phyloP scores from a whole-genome alignment of 2,329 filamentous ascomycete genomes.

The Alternaria burnsii region DNA sequence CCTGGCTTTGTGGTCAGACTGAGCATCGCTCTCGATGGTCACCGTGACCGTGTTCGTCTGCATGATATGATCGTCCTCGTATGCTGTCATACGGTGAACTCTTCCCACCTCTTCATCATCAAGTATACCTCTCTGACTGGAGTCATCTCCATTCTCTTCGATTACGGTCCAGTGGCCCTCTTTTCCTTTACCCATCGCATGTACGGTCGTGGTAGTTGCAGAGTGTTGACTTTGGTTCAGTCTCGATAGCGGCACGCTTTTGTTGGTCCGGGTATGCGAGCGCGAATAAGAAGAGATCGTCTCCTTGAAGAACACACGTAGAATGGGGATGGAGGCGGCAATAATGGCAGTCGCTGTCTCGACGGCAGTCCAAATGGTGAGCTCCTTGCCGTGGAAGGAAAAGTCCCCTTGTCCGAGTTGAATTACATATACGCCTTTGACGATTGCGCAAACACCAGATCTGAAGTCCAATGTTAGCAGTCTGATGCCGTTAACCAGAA shows the following conservation, averaged over 20 bases:
- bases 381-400: conserved; percentile 41
- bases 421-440: conserved; percentile 37
- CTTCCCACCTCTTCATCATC: conserved; percentile 7
- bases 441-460: conserved; percentile 37
- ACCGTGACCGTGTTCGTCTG: conserved; percentile 18
- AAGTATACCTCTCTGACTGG: conserved; percentile 11
- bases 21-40: conserved; percentile 8
- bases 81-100: neutral
- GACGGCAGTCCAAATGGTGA: conserved; percentile 41
- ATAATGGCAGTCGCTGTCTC: conserved; percentile 43
- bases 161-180: conserved; percentile 6
- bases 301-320: conserved; percentile 46
- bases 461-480: conserved; percentile 12
- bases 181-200: conserved; percentile 1
- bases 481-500: neutral
- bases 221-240: conserved; percentile 11
- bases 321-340: conserved; percentile 40
- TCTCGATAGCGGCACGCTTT: conserved; percentile 5
- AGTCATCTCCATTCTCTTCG: neutral
- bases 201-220: conserved; percentile 3
- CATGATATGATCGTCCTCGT: conserved; percentile 7
- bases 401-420: conserved; percentile 37
- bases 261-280: neutral
- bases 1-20: neutral
- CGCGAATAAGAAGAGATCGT: conserved; percentile 18